Conservation (phyloP, 2,329 filamentous ascomycete species). For the Pseudogymnoascus destructans region DNA sequence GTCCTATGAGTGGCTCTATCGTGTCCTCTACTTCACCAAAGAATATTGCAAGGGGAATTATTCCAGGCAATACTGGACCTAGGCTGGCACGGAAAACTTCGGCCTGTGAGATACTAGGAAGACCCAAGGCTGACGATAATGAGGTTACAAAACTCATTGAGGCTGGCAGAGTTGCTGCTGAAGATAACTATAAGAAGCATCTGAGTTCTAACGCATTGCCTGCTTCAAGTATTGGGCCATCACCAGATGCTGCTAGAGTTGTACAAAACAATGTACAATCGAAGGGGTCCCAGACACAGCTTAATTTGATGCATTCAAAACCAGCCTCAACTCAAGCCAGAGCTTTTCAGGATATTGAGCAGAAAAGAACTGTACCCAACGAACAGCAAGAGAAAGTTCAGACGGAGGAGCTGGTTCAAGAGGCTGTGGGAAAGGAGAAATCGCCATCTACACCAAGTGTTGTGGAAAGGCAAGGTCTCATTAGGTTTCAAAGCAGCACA, state of each 20-base stretch:
- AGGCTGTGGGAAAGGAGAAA: slow-evolving; percentile 8
- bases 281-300: not conserved
- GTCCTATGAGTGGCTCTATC: not conserved
- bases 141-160: not conserved
- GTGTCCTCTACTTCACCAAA: not conserved
- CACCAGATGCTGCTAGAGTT: not conserved
- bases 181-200: not conserved
- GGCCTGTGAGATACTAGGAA: not conserved
- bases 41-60: not conserved
- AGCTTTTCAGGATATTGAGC: not conserved
- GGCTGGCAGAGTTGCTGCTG: not conserved
- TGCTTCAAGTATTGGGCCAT: not conserved
- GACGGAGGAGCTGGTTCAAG: slow-evolving; percentile 15
- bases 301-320: slow-evolving; percentile 11
- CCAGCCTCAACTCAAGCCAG: slow-evolving; percentile 18
- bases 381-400: slow-evolving; percentile 11
- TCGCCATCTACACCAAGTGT: not conserved
- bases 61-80: not conserved
- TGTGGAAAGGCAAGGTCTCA: slow-evolving; percentile 15
- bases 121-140: not conserved
- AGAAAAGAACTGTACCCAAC: slow-evolving; percentile 10
- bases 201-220: not conserved
- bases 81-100: not conserved
- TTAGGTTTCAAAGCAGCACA: slow-evolving; percentile 21
- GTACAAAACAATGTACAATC: not conserved